phyloP scores from a whole-genome alignment of 352 stramenopile species.

The Phytophthora litchii region DNA sequence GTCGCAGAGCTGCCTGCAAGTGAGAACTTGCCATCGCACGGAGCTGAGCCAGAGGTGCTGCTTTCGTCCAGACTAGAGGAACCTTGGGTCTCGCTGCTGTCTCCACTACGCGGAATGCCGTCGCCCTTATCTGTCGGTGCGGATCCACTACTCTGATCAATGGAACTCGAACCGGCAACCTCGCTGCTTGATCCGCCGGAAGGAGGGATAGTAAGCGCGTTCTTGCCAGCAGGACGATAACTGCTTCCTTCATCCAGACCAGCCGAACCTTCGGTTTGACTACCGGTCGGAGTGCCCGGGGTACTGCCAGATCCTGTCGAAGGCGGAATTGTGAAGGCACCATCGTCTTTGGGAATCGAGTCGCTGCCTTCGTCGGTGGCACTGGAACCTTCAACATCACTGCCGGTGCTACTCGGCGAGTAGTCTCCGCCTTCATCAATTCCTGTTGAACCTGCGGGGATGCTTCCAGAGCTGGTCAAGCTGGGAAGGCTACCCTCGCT shows the following conservation, averaged over 20 bases:
- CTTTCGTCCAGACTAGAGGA: too few relatives aligned
- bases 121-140: too few relatives aligned
- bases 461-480: constrained; percentile 16
- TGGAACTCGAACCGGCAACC: too few relatives aligned
- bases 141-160: too few relatives aligned
- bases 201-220: too few relatives aligned
- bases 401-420: constrained; percentile 5
- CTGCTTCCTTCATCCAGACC: background rate
- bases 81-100: too few relatives aligned
- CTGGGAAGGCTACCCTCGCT: background rate
- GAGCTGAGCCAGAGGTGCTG: too few relatives aligned
- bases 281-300: background rate
- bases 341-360: constrained; percentile 6
- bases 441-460: constrained; percentile 3
- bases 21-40: too few relatives aligned
- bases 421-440: constrained; percentile 12
- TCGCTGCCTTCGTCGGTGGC: constrained; percentile 12
- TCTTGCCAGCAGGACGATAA: too few relatives aligned
- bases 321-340: constrained; percentile 3
- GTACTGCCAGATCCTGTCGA: constrained; percentile 4
- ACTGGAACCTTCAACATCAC: constrained; percentile 12
- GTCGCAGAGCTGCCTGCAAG: too few relatives aligned
- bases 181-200: too few relatives aligned
- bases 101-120: too few relatives aligned
- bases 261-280: constrained; percentile 4